Evolutionary conservation across 2,329 filamentous ascomycete species (phyloP).

Genomic region (Alternaria atra): DNA sequence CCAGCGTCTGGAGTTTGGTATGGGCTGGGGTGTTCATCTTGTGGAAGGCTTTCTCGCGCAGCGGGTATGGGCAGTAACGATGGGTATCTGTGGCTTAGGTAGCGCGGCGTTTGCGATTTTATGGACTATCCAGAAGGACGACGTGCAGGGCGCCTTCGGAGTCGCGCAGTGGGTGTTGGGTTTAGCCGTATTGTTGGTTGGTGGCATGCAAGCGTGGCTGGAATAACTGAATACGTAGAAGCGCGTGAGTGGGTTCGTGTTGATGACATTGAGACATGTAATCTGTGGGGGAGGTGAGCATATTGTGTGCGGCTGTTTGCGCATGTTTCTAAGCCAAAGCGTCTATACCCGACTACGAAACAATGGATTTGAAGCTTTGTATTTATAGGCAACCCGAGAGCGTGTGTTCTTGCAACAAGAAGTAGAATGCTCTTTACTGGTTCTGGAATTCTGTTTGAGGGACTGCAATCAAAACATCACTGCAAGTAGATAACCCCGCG

Average conservation of each 20-base stretch:
- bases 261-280: not conserved
- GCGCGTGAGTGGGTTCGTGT: not conserved
- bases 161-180: slow-evolving; percentile 51
- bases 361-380: not conserved
- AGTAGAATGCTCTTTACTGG: not conserved
- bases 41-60: slow-evolving; percentile 52
- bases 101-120: slow-evolving; percentile 48
- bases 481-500: not conserved
- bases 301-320: not conserved
- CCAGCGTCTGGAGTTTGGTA: slow-evolving; percentile 44
- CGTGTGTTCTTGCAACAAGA: not conserved
- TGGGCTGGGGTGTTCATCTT: slow-evolving; percentile 53
- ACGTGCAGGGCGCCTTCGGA: slow-evolving; percentile 54
- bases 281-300: not conserved
- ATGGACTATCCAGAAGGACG: slow-evolving; percentile 44
- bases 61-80: slow-evolving; percentile 44
- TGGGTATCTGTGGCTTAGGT: slow-evolving; percentile 41
- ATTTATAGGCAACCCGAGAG: not conserved
- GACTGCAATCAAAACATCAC: not conserved
- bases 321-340: not conserved
- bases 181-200: slow-evolving; percentile 43
- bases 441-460: too few relatives aligned
- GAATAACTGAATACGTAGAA: slow-evolving; percentile 15
- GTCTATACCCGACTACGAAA: not conserved
- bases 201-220: slow-evolving; percentile 47